Evolutionary conservation across 2,329 filamentous ascomycete species (phyloP).

Genomic region (Rutstroemia sp.): DNA sequence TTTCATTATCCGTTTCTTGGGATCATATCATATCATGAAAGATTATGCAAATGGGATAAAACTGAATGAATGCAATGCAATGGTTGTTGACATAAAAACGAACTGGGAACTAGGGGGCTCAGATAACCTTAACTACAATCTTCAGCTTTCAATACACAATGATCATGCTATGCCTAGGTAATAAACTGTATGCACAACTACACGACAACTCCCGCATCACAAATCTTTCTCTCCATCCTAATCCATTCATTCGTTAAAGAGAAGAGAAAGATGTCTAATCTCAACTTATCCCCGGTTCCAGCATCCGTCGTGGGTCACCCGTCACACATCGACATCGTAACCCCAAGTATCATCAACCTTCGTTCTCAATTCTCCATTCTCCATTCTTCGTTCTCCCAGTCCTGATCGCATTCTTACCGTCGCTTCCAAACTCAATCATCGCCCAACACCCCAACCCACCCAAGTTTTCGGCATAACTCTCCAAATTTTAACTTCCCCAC

Average conservation of each 20-base stretch:
- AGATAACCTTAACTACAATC: neutral
- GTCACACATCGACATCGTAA: neutral
- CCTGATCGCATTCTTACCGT: neutral
- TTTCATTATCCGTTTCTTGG: too few relatives aligned
- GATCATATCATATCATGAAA: too few relatives aligned
- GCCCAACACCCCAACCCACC: slow-evolving; percentile 65
- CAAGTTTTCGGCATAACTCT: slow-evolving; percentile 85
- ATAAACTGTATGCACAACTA: slow-evolving; percentile 4
- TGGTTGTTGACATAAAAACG: too few relatives aligned
- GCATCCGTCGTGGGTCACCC: neutral
- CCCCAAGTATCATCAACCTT: neutral
- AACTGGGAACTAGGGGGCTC: too few relatives aligned
- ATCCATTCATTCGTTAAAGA: neutral
- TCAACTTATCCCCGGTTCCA: neutral
- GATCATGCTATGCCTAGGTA: slow-evolving; percentile 6
- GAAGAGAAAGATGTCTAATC: neutral
- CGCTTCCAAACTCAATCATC: neutral
- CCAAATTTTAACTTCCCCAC: slow-evolving; percentile 96
- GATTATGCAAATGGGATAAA: neutral
- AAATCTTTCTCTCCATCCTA: neutral
- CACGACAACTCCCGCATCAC: slow-evolving; percentile 1
- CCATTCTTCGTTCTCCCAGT: neutral
- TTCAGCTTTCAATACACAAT: neutral
- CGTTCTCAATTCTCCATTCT: neutral
- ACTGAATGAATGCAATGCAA: neutral